Evolutionary conservation across 2,329 filamentous ascomycete genomes (phyloP), one percentile per base, ranked within the genome.

Genomic region (Penicillium paneum): DNA sequence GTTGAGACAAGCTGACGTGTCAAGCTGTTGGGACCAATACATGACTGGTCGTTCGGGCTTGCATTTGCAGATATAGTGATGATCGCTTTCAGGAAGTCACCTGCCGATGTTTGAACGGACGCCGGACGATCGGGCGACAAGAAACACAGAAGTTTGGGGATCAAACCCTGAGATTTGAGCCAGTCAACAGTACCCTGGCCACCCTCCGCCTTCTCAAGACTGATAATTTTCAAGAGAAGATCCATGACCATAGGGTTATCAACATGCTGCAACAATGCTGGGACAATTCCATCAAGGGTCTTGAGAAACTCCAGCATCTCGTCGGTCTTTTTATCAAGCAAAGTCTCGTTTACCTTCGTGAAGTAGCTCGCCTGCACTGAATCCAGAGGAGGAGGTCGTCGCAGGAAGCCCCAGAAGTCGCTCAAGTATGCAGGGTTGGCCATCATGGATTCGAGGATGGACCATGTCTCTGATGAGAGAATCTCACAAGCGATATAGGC

Each of bases 171-270:
- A 5, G 87, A 85, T 75, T 95, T 92, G 48, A 99, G 81, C 94
- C 94, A 99, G 89, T 97, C 94, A 55, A 97, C 91, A 66, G 96
- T 91, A 49, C 93, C 94, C 69, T 92, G 88, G 5, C 92, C 93
- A 46, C 88, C 90, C 62, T 97, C 93, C 32, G 86, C 89, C 68
- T 95, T 93, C 73, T 99, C 94, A 56, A 99, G 79, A 64, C 91
- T 96, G 67, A 99, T 96, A 56, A 97, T 97, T 75, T 97, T 97
- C 60, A 99, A 81, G 48, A 99, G 77, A 19, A 99, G 79, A 71
- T 99, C 94, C 94, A 99, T 99, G 36, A 99, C 87, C 88, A 97
- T 96, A 0, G 94, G 93, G 64, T 91, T 96, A 71, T 99, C 94
- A 32, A 99, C 91, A 72, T 99, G 94, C 66, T 89, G 88, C 54